Conservation (phyloP, 768 basidiomycete genomes). For the Tulasnella sp. region DNA sequence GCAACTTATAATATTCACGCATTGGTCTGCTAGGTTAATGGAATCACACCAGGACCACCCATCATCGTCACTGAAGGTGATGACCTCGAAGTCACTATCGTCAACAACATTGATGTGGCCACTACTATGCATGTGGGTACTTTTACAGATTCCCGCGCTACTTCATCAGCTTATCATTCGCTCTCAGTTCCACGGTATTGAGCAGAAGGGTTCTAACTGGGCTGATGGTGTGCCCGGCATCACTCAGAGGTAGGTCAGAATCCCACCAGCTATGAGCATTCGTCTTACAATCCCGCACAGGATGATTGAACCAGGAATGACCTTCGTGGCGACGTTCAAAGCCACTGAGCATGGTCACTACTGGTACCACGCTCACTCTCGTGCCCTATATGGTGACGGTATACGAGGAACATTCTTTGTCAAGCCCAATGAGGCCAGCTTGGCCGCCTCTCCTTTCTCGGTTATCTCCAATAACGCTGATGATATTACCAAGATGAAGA, state of each 20-base stretch:
- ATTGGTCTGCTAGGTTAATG: slow-evolving; percentile 6
- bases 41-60: slow-evolving; percentile 2
- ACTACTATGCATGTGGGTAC: slow-evolving; percentile 1
- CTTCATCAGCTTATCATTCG: not conserved
- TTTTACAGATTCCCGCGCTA: too few species aligned
- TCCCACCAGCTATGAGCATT: too few species aligned
- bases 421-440: not conserved
- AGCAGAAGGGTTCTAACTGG: slow-evolving; percentile 6
- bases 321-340: not conserved
- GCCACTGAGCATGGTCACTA: not conserved
- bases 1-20: not conserved
- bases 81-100: not conserved
- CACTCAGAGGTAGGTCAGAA: not conserved
- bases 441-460: not conserved
- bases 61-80: not conserved
- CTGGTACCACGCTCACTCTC: slow-evolving; percentile 10
- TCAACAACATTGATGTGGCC: not conserved
- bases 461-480: not conserved
- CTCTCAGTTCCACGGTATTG: slow-evolving; percentile 9
- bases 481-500: slow-evolving; percentile 2
- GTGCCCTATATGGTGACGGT: slow-evolving; percentile 5
- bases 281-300: too few species aligned
- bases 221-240: slow-evolving; percentile 8
- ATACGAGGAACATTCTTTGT: not conserved
- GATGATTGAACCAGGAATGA: not conserved